These are phyloP conservation scores for Talaromyces islandicus DNA, from an alignment of 2,329 filamentous ascomycete genomes.

Conservation along the genomic window DNA sequence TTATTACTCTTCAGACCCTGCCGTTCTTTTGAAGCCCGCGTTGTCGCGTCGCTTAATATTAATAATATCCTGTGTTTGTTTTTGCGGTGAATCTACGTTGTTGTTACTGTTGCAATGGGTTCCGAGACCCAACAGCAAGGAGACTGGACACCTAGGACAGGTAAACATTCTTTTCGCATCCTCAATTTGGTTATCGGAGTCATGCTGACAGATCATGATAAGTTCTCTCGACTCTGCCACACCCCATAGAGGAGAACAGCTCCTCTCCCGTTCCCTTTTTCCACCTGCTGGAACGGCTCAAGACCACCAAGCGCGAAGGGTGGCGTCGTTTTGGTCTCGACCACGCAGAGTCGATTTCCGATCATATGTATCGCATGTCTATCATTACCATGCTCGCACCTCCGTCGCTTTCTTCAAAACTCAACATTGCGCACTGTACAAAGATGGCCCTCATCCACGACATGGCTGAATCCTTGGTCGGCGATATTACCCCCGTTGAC, in stretches of 20 bases:
- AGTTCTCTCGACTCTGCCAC: slow-evolving; percentile 62
- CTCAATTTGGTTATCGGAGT: background rate
- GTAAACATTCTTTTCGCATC: background rate
- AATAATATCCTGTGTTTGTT: background rate
- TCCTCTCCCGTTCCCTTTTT: slow-evolving; percentile 83
- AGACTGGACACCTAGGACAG: slow-evolving; percentile 10
- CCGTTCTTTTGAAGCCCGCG: background rate
- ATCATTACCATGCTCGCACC: slow-evolving; percentile 91
- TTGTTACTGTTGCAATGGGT: slow-evolving; percentile 5
- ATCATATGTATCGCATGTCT: slow-evolving; percentile 99
- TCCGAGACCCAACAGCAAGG: slow-evolving; percentile 2
- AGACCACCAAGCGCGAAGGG: slow-evolving; percentile 93
- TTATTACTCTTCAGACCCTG: background rate
- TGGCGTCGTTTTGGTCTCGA: slow-evolving; percentile 83
- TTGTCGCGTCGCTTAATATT: background rate
- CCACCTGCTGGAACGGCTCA: slow-evolving; percentile 86
- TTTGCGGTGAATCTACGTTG: background rate
- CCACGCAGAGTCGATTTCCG: slow-evolving; percentile 78
- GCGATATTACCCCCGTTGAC: slow-evolving; percentile 94
- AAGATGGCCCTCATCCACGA: slow-evolving; percentile 96
- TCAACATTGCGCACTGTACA: slow-evolving; percentile 79
- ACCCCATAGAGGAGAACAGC: slow-evolving; percentile 55
- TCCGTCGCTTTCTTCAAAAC: slow-evolving; percentile 59
- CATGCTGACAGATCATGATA: slow-evolving; percentile 3
- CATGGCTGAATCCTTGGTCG: slow-evolving; percentile 92